Percentiles rank a stretch among this genome's conserved stretches.
Conservation (phyloP, 2,329 filamentous ascomycete species). For the Fusarium tjaetaba region DNA sequence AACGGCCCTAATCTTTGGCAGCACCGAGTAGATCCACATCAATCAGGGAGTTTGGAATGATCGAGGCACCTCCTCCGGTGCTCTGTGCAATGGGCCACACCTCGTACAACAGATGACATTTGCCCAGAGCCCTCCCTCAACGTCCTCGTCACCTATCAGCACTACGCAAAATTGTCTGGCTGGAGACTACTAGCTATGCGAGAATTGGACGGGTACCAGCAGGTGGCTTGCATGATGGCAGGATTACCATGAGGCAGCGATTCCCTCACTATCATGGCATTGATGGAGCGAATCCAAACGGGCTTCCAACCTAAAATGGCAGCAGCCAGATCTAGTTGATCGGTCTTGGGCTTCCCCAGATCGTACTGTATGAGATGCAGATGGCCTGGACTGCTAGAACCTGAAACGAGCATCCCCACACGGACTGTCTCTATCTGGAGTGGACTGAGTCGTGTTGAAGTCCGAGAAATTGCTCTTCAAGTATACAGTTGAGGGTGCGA, state of each 20-base stretch:
- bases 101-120: conserved; percentile 42
- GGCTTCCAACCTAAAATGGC: conserved; percentile 2
- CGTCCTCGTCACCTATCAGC: conserved; percentile 4
- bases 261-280: conserved; percentile 9
- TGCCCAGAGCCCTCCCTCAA: conserved; percentile 24
- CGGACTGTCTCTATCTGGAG: neutral
- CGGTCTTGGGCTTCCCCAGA: conserved; percentile 28
- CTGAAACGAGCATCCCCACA: conserved; percentile 19
- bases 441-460: neutral
- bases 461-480: conserved; percentile 7
- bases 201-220: conserved; percentile 13
- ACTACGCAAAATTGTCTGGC: conserved; percentile 24
- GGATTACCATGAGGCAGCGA: conserved; percentile 25
- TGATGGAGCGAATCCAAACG: conserved; percentile 20
- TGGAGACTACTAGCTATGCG: conserved; percentile 22
- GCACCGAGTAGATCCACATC: conserved; percentile 20
- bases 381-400: neutral
- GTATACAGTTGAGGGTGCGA: conserved; percentile 2
- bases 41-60: conserved; percentile 6
- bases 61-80: conserved; percentile 21
- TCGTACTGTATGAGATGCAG: conserved; percentile 14
- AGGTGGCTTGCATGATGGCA: conserved; percentile 25
- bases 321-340: conserved; percentile 27
- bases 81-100: conserved; percentile 19
- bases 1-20: conserved; percentile 26